Base-by-base conservation (phyloP, 192 early-diverging fungal genomes). In the Podila minutissima region DNA sequence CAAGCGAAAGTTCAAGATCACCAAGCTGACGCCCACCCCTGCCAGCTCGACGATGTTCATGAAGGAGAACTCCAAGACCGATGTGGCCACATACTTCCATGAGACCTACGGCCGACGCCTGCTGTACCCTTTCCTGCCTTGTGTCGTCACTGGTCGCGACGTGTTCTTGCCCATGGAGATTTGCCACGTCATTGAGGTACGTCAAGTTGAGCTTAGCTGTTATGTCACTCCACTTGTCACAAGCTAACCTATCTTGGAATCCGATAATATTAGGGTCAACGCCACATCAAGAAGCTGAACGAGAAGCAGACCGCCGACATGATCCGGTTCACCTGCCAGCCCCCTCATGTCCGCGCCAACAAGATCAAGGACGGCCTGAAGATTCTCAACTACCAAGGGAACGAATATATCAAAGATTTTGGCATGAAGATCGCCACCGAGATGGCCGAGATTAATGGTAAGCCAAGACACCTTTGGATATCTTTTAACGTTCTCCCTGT, bases 251-350 rank as follows among this genome's bases (percentile, higher is more conserved):
- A 20, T 35, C 15, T 62, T 46, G 15, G 3, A 46, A 1, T 24
- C 71, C 20, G 22, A 53, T 66, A 29, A 48, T 59, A 19, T 31
- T 86, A 91, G 62, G 96, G 95, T 59, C 96, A 97, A 84, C 89
- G 95, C 51, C 91, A 94, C 74, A 83, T 91, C 72, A 87, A 93
- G 68, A 96, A 96, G 72, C 81, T 97, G 46, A 91, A 95, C 70
- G 94, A 97, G 60, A 83, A 82, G 35, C 92, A 96, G 86, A 97
- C 96, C 0, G 93, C 95, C 0, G 96, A 99, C 72, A 97, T 99
- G 96, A 97, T 99, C 74, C 94, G 91, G 35, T 95, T 95, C 74
- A 96, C 96, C 0, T 96, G 94, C 74, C 91, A 94, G 82, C 88
- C 86, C 35, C 97, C 97, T 1, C 86, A 89, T 59, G 88, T 94